Base-by-base conservation (phyloP, 441 rosid genomes). In the Erodium chrysanthum region DNA sequence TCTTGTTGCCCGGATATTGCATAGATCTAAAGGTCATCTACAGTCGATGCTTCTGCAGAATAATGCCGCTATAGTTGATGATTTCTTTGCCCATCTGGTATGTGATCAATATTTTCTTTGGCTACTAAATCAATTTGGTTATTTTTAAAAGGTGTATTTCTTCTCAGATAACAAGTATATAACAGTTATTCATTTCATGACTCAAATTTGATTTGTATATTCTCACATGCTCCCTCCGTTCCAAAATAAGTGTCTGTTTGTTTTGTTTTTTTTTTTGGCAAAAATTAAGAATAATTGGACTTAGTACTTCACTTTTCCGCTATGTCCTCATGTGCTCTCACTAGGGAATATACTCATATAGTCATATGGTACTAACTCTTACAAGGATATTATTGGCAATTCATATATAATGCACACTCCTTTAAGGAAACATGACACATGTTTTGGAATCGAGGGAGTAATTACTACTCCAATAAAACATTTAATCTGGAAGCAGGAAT, bases 1-100 rank as follows among this genome's bases (percentile, higher is more conserved):
- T 71, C 89, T 95, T 75, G 97, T 91, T 69, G 92, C 92, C 79
- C 95, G 83, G 72, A 78, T 86, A 69, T 76, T 95, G 83, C 86
- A 87, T 73, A 88, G 85, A 79, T 91, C 97, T 73, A 95, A 84
- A 85, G 76, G 90, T 72, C 96, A 84, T 82, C 90, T 95, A 61
- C 96, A 95, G 74, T 87, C 95, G 18, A 85, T 88, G 95, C 93
- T 95, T 68, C 71, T 86, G 74, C 88, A 78, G 78, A 91, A 83
- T 76, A 91, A 84, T 74, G 86, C 89, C 20, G 74, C 88, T 75
- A 61, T 85, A 48, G 93, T 94, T 68, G 99, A 95, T 79, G 96
- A 91, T 76, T 91, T 95, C 76, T 90, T 80, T 77, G 73, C 78
- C 66, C 85, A 88, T 70, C 79, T 91, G 94, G 99, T 95, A 85